phyloP scores from a whole-genome alignment of 2,329 filamentous ascomycete species.

The Curvularia sp. region DNA sequence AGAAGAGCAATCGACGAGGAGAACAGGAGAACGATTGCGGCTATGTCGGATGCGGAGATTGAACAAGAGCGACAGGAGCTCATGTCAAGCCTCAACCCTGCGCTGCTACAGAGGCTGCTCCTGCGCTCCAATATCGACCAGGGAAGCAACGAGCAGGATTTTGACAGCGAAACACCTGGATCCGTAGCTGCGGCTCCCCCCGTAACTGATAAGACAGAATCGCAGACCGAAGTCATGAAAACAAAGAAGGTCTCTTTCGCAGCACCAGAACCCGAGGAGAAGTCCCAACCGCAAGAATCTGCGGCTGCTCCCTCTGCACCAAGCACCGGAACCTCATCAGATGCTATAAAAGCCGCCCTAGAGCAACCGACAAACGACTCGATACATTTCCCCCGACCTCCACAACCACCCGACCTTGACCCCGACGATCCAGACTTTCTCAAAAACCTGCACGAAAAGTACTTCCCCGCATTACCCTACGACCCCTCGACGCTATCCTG shows the following conservation, averaged over 20 bases:
- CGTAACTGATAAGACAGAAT: slow-evolving; percentile 22
- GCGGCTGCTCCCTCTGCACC: slow-evolving; percentile 3
- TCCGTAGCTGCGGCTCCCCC: slow-evolving; percentile 5
- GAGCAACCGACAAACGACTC: slow-evolving; percentile 62
- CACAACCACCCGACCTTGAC: slow-evolving; percentile 74
- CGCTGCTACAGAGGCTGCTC: slow-evolving; percentile 77
- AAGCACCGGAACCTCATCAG: not conserved
- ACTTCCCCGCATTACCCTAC: slow-evolving; percentile 86
- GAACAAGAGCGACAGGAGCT: slow-evolving; percentile 80
- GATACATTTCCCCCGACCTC: slow-evolving; percentile 67
- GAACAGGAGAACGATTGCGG: slow-evolving; percentile 74
- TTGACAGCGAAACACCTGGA: slow-evolving; percentile 24
- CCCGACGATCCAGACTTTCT: slow-evolving; percentile 85
- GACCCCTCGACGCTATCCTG: slow-evolving; percentile 87
- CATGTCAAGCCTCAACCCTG: slow-evolving; percentile 76
- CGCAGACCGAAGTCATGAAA: slow-evolving; percentile 17
- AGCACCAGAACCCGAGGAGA: slow-evolving; percentile 20
- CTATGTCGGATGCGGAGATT: slow-evolving; percentile 84
- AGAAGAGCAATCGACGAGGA: slow-evolving; percentile 79
- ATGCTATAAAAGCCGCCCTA: slow-evolving; percentile 4
- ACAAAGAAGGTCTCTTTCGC: slow-evolving; percentile 49
- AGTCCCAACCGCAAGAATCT: slow-evolving; percentile 11
- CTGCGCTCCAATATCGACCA: slow-evolving; percentile 79
- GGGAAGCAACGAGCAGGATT: slow-evolving; percentile 54
- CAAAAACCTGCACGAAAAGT: slow-evolving; percentile 83